Evolutionary conservation across 257 asterid species (phyloP).

Genomic region (Apocynum venetum): DNA sequence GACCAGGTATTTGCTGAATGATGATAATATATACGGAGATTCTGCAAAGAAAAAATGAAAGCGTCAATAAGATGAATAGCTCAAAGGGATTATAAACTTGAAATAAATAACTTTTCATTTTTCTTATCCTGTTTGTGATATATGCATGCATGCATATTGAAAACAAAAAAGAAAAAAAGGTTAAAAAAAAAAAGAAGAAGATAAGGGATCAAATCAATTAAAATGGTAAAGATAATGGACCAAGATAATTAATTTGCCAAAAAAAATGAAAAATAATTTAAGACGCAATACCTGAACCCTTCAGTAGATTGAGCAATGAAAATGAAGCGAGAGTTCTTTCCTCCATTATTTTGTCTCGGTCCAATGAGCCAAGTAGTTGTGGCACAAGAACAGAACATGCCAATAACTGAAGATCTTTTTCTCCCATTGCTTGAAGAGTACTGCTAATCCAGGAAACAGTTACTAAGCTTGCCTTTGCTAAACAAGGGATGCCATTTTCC

Average conservation of each 20-base stretch:
- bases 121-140: no score
- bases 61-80: neutral
- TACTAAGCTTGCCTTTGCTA: constrained; percentile 70
- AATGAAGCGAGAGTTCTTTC: constrained; percentile 68
- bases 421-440: constrained; percentile 34
- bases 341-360: constrained; percentile 38
- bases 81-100: neutral
- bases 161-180: no score
- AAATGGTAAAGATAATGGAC: no score
- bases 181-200: no score
- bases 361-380: constrained; percentile 38
- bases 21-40: constrained; percentile 22
- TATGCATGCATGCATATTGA: no score
- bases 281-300: constrained; percentile 46
- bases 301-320: constrained; percentile 48
- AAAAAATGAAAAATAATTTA: no score
- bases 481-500: constrained; percentile 59
- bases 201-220: no score
- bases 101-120: no score
- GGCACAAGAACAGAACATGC: constrained; percentile 55
- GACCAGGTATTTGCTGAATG: constrained; percentile 29
- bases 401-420: constrained; percentile 30
- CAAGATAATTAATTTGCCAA: no score
- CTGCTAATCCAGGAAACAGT: constrained; percentile 72
- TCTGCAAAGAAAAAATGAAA: constrained; percentile 31